A percentile compares a stretch with the other conserved stretches of the same genome.
These are phyloP conservation scores for Calonectria montana DNA, from an alignment of 2,329 filamentous ascomycete genomes.

Conservation along the genomic window DNA sequence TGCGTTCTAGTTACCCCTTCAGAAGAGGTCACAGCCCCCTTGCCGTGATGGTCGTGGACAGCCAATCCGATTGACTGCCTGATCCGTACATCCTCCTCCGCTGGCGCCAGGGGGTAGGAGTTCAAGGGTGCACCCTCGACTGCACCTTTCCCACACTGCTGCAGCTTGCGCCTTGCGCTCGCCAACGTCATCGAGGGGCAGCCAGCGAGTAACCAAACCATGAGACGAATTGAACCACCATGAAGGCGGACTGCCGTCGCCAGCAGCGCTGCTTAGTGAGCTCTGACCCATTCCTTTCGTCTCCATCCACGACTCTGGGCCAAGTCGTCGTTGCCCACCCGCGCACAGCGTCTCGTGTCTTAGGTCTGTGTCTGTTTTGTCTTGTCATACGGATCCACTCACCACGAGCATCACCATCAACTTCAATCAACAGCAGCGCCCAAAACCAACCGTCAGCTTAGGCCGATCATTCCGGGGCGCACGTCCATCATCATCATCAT, in stretches of 20 bases:
- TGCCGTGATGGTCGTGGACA: conserved; percentile 2
- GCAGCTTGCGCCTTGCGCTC: conserved; percentile 16
- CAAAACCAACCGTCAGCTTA: background rate
- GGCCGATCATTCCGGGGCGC: background rate
- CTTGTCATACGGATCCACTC: conserved; percentile 20
- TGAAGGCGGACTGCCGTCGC: background rate
- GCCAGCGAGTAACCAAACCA: conserved; percentile 3
- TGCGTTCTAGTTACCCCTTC: conserved; percentile 9
- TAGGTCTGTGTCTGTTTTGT: conserved; percentile 19
- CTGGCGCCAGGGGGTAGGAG: conserved; percentile 13
- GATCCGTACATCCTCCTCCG: conserved; percentile 14
- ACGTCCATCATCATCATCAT: too few species aligned
- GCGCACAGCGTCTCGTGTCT: background rate
- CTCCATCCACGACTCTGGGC: background rate
- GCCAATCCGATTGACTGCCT: conserved; percentile 24
- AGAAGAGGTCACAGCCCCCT: conserved; percentile 11
- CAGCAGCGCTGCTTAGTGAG: conserved; percentile 17
- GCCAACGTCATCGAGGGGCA: conserved; percentile 43
- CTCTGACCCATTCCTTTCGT: conserved; percentile 21
- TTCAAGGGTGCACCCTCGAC: conserved; percentile 22
- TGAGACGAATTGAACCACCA: background rate
- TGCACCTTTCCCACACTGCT: conserved; percentile 11
- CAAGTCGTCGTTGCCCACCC: background rate
- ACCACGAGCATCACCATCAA: conserved; percentile 19
- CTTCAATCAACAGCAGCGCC: conserved; percentile 9